A percentile compares a stretch with the other conserved stretches of the same genome.
Conservation (phyloP, 108 stramenopile species). For the Discostella stelligeroides region DNA sequence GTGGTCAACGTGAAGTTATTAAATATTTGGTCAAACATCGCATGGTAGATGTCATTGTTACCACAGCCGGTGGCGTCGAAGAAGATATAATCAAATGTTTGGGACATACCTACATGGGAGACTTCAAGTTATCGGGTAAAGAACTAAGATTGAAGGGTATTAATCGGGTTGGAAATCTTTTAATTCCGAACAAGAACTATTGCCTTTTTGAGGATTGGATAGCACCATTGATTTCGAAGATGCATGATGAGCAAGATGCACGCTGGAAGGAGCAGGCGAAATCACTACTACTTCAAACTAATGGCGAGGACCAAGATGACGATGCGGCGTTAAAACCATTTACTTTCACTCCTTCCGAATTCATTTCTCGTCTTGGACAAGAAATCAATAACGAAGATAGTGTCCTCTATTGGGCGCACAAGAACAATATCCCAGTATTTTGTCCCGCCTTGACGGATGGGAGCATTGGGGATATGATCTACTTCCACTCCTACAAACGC, state of each 20-base stretch:
- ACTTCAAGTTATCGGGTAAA: conserved; percentile 87
- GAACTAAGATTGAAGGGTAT: conserved; percentile 93
- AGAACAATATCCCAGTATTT: conserved; percentile 98
- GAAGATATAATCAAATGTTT: conserved; percentile 99
- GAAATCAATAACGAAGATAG: conserved; percentile 94
- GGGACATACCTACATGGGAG: conserved; percentile 95
- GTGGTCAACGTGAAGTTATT: conserved; percentile 96
- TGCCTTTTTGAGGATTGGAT: conserved; percentile 99
- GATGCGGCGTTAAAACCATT: conserved; percentile 39
- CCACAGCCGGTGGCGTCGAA: conserved; percentile 98
- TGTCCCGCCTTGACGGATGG: conserved; percentile 99
- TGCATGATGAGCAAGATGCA: conserved; percentile 97
- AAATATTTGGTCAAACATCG: conserved; percentile 92
- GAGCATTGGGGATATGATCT: conserved; percentile 98
- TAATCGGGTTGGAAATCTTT: conserved; percentile 96
- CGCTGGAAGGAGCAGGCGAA: conserved; percentile 55
- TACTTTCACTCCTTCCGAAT: conserved; percentile 92
- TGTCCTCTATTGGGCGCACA: conserved; percentile 97
- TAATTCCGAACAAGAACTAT: conserved; percentile 98
- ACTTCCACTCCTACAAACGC: conserved; percentile 99
- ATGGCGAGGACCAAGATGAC: conserved; percentile 27
- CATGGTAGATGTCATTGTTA: conserved; percentile 96
- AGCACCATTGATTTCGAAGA: conserved; percentile 86
- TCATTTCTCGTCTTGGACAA: conserved; percentile 94
- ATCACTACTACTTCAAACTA: conserved; percentile 18